Conservation (phyloP, 169 alveolate genomes). For the Eimeria acervulina region DNA sequence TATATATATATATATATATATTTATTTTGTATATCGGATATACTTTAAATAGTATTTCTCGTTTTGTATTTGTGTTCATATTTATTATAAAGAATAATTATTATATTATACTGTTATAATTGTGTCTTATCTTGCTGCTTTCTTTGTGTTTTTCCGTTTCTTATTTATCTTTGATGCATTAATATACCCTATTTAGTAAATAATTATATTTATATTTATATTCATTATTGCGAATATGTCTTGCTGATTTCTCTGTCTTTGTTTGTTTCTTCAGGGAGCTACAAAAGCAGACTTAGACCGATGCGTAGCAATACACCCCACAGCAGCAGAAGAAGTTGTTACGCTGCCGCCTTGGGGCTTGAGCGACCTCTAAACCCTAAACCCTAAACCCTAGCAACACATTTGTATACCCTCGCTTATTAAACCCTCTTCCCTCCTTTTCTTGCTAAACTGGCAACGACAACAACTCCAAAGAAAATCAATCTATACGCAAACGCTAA, state of each 20-base stretch:
- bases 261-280: constrained; percentile 86
- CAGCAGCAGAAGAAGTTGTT: constrained; percentile 94
- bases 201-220: neutral
- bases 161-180: too few relatives aligned
- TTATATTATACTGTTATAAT: too few relatives aligned
- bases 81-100: too few relatives aligned
- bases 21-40: too few relatives aligned
- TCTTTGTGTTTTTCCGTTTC: too few relatives aligned
- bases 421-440: neutral
- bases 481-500: too few relatives aligned
- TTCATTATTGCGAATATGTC: neutral
- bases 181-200: neutral
- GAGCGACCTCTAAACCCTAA: neutral
- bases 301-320: constrained; percentile 94
- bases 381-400: neutral
- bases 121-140: too few relatives aligned
- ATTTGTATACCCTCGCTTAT: neutral
- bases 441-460: too few relatives aligned
- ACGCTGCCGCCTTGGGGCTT: constrained; percentile 90
- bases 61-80: too few relatives aligned
- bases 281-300: constrained; percentile 92
- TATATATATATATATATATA: neutral
- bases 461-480: too few relatives aligned
- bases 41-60: too few relatives aligned
- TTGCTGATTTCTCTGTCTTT: neutral